A percentile compares a stretch with the other conserved stretches of the same genome.
Evolutionary conservation across 2,329 filamentous ascomycete genomes (phyloP).

Genomic region (Alternaria conjuncta): DNA sequence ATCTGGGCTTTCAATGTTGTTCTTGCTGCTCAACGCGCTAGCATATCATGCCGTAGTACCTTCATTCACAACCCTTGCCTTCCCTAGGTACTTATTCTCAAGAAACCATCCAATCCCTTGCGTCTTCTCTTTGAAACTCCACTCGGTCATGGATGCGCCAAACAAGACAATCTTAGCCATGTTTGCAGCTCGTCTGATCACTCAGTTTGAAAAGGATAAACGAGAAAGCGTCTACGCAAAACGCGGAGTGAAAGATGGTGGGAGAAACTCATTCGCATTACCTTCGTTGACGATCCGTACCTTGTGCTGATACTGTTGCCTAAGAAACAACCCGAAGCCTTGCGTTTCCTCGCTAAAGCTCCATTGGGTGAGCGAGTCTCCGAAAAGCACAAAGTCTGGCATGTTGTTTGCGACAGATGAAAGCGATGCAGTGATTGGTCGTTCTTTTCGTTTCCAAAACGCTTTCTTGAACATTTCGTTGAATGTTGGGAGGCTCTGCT

Average conservation of each 20-base stretch:
- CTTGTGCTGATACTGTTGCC: constrained; percentile 33
- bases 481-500: not conserved
- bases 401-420: not conserved
- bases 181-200: not conserved
- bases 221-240: not conserved
- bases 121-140: constrained; percentile 28
- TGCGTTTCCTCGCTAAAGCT: constrained; percentile 32
- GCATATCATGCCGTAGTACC: constrained; percentile 12
- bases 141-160: constrained; percentile 33
- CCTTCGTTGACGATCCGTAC: constrained; percentile 41
- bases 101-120: constrained; percentile 31
- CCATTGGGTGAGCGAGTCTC: constrained; percentile 45
- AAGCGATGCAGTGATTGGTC: not conserved
- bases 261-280: constrained; percentile 9
- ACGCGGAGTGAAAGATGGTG: not conserved
- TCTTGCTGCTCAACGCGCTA: not conserved
- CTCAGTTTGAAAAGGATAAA: not conserved
- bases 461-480: not conserved
- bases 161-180: constrained; percentile 30
- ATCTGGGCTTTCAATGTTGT: not conserved
- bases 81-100: constrained; percentile 19
- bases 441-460: not conserved
- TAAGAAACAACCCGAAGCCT: constrained; percentile 40
- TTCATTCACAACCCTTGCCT: constrained; percentile 31
- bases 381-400: constrained; percentile 43